Evolutionary conservation across 2,329 filamentous ascomycete species (phyloP).

Genomic region (Hawksworthiomyces lignivorus): DNA sequence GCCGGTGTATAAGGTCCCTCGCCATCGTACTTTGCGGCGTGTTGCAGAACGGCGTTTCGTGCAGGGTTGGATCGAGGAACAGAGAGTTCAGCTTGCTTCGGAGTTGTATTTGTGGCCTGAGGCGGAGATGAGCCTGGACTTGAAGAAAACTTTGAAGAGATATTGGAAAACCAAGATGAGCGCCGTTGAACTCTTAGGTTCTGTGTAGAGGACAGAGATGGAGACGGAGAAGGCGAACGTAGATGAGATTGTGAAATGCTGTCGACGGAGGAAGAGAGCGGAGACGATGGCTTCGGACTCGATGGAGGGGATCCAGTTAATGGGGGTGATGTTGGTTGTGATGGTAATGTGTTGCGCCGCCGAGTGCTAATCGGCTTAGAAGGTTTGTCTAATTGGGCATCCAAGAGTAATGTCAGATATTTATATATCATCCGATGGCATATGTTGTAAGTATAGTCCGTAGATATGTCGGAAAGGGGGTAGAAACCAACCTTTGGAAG

Average conservation of each 20-base stretch:
- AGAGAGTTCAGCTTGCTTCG: slow-evolving; percentile 34
- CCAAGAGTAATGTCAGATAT: no score
- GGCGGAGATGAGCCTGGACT: slow-evolving; percentile 23
- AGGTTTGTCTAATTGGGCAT: slow-evolving; percentile 20
- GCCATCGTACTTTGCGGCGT: slow-evolving; percentile 47
- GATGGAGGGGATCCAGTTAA: not conserved
- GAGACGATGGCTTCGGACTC: not conserved
- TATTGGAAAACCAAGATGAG: slow-evolving; percentile 86
- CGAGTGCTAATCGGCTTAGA: slow-evolving; percentile 18
- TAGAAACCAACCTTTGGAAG: slow-evolving; percentile 66
- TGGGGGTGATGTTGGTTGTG: slow-evolving; percentile 11
- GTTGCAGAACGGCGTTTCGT: slow-evolving; percentile 53
- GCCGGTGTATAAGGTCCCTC: slow-evolving; percentile 65
- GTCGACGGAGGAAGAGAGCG: slow-evolving; percentile 2
- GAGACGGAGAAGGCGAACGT: no score
- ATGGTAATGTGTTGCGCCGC: slow-evolving; percentile 20
- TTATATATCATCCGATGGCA: no score
- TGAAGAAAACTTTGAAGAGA: slow-evolving; percentile 86
- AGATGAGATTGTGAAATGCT: no score
- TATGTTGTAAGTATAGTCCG: slow-evolving; percentile 26
- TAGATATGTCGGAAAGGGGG: slow-evolving; percentile 85
- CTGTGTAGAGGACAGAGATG: no score
- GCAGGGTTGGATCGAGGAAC: slow-evolving; percentile 41
- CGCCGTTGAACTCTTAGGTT: slow-evolving; percentile 42
- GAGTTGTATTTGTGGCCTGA: slow-evolving; percentile 25